Base-by-base conservation (phyloP, 75 land plant genomes). In the Pinus taeda region DNA sequence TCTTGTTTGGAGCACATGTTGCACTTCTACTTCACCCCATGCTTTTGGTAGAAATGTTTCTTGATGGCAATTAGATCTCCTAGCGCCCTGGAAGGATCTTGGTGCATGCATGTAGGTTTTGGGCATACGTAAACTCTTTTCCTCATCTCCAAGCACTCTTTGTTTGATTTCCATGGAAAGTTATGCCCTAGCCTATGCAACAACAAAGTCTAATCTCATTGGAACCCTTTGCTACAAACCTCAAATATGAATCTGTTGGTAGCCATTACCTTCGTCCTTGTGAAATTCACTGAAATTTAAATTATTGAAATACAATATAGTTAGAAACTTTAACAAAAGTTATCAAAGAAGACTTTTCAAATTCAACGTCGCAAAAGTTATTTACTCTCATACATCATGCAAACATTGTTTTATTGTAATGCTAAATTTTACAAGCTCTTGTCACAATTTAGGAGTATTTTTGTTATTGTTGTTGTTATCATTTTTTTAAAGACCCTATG, bases 11-110 rank as follows among this genome's bases (percentile, higher is more conserved):
- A 84, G 76, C 90, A 88, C 78, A 82, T 88, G 55, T 88, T 84
- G 15, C 90, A 88, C 79, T 88, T 88, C 90, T 87, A 88, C 60
- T 88, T 84, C 26, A 84, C 90, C 2, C 90, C 90, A 57, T 88
- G 90, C 78, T 88, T 88, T 60, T 87, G 42, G 55, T 87, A 88
- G 57, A 85, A 88, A 81, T 26, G 90, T 78, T 89, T 89, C 61
- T 89, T 89, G 24, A 89, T 85, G 4, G 88, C 90, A 0, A 88
- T 89, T 1, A 89, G 85, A 72, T 89, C 90, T 4, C 90, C 90
- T 14, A 88, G 82, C 55, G 90, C 90, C 77, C 88, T 82, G 2
- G 90, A 83, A 42, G 90, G 88, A 42, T 83, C 81, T 74, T 89
- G 81, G 63, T 89, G 90, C 21, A 89, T 85, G 57, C 88, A 89